Evolutionary conservation across 768 basidiomycete species (phyloP).

Genomic region (Psilocybe cyanescens): DNA sequence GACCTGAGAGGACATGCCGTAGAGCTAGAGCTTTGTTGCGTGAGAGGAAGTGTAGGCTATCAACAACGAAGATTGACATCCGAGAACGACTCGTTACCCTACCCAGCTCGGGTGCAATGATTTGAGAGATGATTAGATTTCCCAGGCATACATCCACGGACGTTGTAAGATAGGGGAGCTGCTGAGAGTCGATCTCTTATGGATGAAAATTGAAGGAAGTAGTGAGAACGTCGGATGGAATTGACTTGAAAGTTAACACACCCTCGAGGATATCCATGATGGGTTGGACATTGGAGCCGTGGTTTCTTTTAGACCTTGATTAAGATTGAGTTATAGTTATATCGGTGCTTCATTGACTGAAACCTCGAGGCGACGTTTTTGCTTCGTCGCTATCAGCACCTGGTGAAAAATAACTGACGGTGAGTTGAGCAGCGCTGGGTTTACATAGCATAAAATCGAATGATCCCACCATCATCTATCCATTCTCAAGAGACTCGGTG

Average conservation of each 20-base stretch:
- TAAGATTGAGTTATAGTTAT: neutral
- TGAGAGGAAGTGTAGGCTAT: neutral
- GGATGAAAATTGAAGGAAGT: too few relatives aligned
- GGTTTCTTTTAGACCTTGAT: neutral
- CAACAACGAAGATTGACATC: neutral
- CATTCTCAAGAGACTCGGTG: neutral
- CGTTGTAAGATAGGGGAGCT: too few relatives aligned
- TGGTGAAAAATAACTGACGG: neutral
- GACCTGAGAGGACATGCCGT: neutral
- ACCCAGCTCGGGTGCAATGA: neutral
- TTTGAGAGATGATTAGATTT: neutral
- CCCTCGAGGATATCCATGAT: neutral
- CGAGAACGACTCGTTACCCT: neutral
- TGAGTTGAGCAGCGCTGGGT: neutral
- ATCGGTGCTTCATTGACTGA: neutral
- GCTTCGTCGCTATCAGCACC: neutral
- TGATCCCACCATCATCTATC: too few relatives aligned
- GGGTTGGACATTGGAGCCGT: neutral
- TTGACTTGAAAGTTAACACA: neutral
- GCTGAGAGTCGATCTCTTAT: too few relatives aligned
- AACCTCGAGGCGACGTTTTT: neutral
- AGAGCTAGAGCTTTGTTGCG: neutral
- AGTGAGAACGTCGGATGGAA: too few relatives aligned
- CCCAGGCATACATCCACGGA: too few relatives aligned
- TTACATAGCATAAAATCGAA: too few relatives aligned